Conservation (phyloP, 1,139 yeast genomes). For the Pichia cactophila region DNA sequence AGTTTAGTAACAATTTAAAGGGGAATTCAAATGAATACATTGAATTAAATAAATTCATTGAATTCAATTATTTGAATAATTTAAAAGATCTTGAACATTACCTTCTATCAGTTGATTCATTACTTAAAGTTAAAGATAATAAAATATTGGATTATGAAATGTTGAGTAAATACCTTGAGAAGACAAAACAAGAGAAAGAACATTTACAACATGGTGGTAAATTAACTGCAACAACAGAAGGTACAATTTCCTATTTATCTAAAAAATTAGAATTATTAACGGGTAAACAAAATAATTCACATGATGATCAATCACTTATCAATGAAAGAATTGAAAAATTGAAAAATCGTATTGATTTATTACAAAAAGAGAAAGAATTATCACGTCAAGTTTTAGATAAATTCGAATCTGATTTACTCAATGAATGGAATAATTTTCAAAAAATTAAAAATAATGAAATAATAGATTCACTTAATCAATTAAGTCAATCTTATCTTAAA, state of each 20-base stretch:
- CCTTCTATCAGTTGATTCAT: constrained; percentile 62
- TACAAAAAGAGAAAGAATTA: constrained; percentile 24
- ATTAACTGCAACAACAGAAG: constrained; percentile 28
- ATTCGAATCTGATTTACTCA: constrained; percentile 54
- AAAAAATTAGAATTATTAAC: constrained; percentile 27
- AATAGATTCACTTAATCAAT: constrained; percentile 55
- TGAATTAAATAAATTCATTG: constrained; percentile 54
- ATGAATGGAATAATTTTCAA: constrained; percentile 80
- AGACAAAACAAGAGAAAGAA: constrained; percentile 62
- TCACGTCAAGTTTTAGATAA: constrained; percentile 45
- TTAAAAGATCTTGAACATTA: constrained; percentile 85
- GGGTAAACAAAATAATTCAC: constrained; percentile 14
- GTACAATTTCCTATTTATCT: constrained; percentile 27
- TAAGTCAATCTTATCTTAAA: constrained; percentile 70
- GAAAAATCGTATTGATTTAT: constrained; percentile 21
- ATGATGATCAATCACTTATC: constrained; percentile 30
- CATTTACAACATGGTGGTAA: constrained; percentile 47
- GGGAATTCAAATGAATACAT: constrained; percentile 40
- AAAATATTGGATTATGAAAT: constrained; percentile 89
- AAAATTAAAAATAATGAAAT: constrained; percentile 71
- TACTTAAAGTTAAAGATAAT: constrained; percentile 81
- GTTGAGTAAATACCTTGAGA: constrained; percentile 65
- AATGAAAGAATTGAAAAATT: constrained; percentile 49
- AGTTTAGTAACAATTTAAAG: constrained; percentile 47
- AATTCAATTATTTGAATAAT: constrained; percentile 74